Evolutionary conservation across 768 basidiomycete species (phyloP), one percentile per base, ranked within the genome.

Genomic region (Suillus clintonianus): DNA sequence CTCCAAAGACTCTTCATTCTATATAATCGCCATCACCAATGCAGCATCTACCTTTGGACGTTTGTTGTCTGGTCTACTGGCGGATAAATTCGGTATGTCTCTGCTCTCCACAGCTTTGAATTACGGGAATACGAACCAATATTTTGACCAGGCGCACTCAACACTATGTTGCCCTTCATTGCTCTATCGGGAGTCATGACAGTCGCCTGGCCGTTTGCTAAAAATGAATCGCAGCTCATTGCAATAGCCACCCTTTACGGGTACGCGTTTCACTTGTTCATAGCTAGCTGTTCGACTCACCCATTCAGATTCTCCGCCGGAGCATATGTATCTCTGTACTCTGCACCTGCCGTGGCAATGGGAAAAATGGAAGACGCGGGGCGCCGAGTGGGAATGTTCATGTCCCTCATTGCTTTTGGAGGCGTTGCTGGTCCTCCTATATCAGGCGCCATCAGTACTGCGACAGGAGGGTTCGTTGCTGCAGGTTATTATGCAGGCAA

Each of bases 361-460:
- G 90, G 91, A 0, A 79, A 80, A 0, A 79, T 81, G 2, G 76
- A 76, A 14, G 89, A 92, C 61, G 81, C 90, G 0, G 91, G 91
- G 6, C 79, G 87, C 27, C 79, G 91, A 15, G 76, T 83, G 0
- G 90, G 91, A 8, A 86, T 90, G 80, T 85, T 84, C 63, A 78
- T 88, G 72, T 88, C 82, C 36, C 79, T 89, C 55, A 63, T 85
- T 24, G 81, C 90, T 0, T 45, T 91, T 11, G 89, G 89, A 8
- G 87, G 86, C 0, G 77, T 92, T 4, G 82, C 80, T 0, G 91
- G 91, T 0, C 88, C 89, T 2, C 91, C 91, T 0, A 88, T 91
- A 64, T 89, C 89, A 6, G 91, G 91, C 1, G 86, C 86, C 0
- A 89, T 92, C 65, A 81, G 82, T 61, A 72, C 71, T 0, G 78